Conservation (phyloP, 805 yeast genomes). For the Brettanomyces nanus region DNA sequence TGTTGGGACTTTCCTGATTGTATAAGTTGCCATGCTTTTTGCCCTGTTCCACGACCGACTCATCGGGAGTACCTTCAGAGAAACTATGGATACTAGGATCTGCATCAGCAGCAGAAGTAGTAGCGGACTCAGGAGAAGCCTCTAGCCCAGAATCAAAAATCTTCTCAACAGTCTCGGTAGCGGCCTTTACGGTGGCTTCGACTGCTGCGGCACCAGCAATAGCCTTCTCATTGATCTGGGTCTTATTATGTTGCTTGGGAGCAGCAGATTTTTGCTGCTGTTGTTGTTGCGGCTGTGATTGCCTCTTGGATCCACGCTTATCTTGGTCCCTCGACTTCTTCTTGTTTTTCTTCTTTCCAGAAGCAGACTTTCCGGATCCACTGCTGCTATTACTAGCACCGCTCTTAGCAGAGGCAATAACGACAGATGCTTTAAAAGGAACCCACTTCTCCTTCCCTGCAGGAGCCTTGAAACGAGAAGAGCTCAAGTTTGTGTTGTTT, state of each 20-base stretch:
- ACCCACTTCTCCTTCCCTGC: constrained; percentile 62
- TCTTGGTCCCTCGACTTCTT: constrained; percentile 9
- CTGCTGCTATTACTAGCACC: constrained; percentile 8
- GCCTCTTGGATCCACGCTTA: neutral
- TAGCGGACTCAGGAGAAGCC: neutral
- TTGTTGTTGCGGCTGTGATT: constrained; percentile 3
- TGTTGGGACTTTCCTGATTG: constrained; percentile 4
- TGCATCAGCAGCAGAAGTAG: neutral
- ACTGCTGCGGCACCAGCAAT: neutral
- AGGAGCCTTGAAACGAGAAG: constrained; percentile 13
- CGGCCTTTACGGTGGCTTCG: constrained; percentile 1
- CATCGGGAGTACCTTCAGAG: too few species aligned
- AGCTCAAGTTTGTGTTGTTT: neutral
- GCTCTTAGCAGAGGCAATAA: constrained; percentile 26
- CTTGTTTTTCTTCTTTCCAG: constrained; percentile 17
- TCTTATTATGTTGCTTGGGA: too few species aligned
- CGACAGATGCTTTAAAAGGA: constrained; percentile 52
- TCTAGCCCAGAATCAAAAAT: too few species aligned
- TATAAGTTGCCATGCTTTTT: constrained; percentile 1
- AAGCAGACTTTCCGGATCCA: neutral
- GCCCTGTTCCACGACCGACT: too few species aligned
- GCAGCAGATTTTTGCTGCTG: constrained; percentile 3
- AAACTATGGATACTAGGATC: too few species aligned
- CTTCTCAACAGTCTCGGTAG: too few species aligned
- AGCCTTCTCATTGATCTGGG: neutral